These are phyloP conservation scores for Gleditsia sinensis DNA, from an alignment of 306 rosid genomes.

Conservation along the genomic window DNA sequence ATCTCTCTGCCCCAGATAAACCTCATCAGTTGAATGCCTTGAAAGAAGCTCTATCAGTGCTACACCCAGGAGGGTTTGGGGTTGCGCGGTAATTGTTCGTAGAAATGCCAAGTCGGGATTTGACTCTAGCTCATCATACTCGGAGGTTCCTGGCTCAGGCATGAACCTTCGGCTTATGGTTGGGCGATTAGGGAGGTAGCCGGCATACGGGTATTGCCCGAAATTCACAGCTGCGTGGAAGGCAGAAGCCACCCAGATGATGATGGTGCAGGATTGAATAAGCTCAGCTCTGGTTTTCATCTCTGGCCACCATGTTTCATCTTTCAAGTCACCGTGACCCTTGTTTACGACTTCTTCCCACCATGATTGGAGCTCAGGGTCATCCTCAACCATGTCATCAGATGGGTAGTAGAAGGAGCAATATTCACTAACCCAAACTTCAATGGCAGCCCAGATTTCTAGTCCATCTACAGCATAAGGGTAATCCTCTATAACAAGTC, in stretches of 20 bases:
- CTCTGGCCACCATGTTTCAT: constrained; percentile 73
- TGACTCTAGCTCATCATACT: constrained; percentile 61
- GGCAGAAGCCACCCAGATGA: constrained; percentile 95
- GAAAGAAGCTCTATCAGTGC: constrained; percentile 82
- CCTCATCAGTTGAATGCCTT: constrained; percentile 82
- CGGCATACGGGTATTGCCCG: constrained; percentile 95
- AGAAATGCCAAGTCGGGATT: constrained; percentile 71
- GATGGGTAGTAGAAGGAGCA: constrained; percentile 60
- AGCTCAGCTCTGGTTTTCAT: constrained; percentile 63
- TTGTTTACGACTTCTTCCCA: constrained; percentile 68
- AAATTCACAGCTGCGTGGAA: constrained; percentile 94
- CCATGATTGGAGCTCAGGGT: constrained; percentile 71
- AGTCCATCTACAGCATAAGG: constrained; percentile 87
- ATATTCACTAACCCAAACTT: constrained; percentile 73
- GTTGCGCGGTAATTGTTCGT: constrained; percentile 81
- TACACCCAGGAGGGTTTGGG: constrained; percentile 82
- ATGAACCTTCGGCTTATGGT: constrained; percentile 89
- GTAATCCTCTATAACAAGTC: constrained; percentile 77
- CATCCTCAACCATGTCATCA: constrained; percentile 53
- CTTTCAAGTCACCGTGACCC: constrained; percentile 88
- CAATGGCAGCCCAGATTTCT: constrained; percentile 85
- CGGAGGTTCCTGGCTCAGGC: constrained; percentile 85
- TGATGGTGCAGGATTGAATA: constrained; percentile 64
- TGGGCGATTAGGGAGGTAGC: constrained; percentile 92
- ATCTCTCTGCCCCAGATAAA: constrained; percentile 84